Evolutionary conservation across 1,139 yeast genomes (phyloP).

Genomic region (Candida albicans): DNA sequence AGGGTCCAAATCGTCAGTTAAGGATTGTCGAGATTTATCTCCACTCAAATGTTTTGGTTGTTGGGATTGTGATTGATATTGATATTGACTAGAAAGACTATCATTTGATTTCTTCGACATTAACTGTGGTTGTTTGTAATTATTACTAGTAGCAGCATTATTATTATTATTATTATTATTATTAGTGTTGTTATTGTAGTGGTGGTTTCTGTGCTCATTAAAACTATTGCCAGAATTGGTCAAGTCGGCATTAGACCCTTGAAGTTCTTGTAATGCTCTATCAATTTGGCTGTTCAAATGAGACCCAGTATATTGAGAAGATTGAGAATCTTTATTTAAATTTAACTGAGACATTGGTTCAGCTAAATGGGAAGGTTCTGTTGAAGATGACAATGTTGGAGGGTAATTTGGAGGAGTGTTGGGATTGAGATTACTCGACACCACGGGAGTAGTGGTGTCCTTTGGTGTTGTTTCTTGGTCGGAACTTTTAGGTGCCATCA

Average conservation of each 20-base stretch:
- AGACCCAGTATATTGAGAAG: not conserved
- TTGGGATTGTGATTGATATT: not conserved
- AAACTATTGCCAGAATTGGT: not conserved
- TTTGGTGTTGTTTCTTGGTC: slow-evolving; percentile 1
- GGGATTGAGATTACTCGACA: slow-evolving; percentile 8
- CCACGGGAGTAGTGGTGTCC: slow-evolving; percentile 5
- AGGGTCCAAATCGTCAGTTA: slow-evolving; percentile 47
- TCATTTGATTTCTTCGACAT: no score
- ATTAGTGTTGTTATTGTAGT: slow-evolving; percentile 5
- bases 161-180: no score
- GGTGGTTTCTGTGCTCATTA: slow-evolving; percentile 3
- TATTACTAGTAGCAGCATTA: no score
- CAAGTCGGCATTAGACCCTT: slow-evolving; percentile 25
- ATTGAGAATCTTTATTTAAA: not conserved
- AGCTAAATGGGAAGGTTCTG: slow-evolving; percentile 1
- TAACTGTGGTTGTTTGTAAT: no score
- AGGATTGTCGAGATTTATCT: slow-evolving; percentile 11
- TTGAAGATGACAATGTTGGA: slow-evolving; percentile 1
- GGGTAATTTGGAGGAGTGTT: not conserved
- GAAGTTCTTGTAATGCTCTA: slow-evolving; percentile 74
- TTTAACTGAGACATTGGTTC: slow-evolving; percentile 8
- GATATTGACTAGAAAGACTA: no score
- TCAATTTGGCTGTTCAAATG: slow-evolving; percentile 69
- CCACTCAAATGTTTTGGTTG: slow-evolving; percentile 6
- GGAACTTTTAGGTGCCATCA: slow-evolving; percentile 24